Conservation (phyloP, 2,329 filamentous ascomycete species). For the Neurospora sp. region DNA sequence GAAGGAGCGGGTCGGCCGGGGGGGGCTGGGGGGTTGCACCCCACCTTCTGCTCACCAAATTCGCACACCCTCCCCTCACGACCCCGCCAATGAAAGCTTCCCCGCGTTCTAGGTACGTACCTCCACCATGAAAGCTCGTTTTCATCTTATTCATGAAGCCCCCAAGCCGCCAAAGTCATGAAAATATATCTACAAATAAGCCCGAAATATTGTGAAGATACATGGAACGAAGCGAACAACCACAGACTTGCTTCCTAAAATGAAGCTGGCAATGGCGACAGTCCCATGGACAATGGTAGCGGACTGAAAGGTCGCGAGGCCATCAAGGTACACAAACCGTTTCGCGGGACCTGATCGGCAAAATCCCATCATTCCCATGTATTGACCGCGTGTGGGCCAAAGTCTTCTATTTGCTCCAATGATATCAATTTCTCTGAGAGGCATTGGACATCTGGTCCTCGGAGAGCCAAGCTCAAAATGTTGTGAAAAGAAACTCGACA, state of each 20-base stretch:
- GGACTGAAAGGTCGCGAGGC: not conserved
- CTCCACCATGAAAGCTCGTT: not conserved
- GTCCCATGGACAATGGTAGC: not conserved
- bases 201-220: no score
- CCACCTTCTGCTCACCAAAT: not conserved
- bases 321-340: not conserved
- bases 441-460: not conserved
- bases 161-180: not conserved
- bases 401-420: not conserved
- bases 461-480: not conserved
- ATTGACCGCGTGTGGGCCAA: not conserved
- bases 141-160: not conserved
- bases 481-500: not conserved
- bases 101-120: not conserved
- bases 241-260: no score
- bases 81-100: not conserved
- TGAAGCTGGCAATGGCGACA: not conserved
- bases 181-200: no score
- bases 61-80: not conserved
- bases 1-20: not conserved
- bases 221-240: no score
- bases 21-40: not conserved
- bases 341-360: not conserved
- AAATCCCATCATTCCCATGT: not conserved
- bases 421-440: not conserved